Percentiles rank a stretch among this genome's conserved stretches.
Conservation (phyloP, 352 stramenopile species). For the Hyaloperonospora brassicae region DNA sequence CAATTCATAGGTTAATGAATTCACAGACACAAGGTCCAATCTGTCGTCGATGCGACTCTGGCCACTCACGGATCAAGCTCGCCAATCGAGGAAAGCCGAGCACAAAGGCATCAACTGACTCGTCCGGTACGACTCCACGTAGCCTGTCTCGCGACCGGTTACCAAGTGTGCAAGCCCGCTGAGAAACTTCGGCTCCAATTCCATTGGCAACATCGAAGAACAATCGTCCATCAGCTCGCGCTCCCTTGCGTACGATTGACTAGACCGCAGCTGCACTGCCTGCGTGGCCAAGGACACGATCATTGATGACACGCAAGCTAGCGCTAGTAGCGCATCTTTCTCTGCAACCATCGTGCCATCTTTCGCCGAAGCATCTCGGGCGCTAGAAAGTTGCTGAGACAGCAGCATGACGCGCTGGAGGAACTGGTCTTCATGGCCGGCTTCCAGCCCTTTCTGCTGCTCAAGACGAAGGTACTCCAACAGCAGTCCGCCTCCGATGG, state of each 20-base stretch:
- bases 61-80: slow-evolving; percentile 22
- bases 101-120: slow-evolving; percentile 48
- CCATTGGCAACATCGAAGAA: slow-evolving; percentile 22
- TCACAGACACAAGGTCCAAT: slow-evolving; percentile 8
- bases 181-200: slow-evolving; percentile 47
- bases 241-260: slow-evolving; percentile 43
- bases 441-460: slow-evolving; percentile 44
- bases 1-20: slow-evolving; percentile 12
- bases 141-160: slow-evolving; percentile 37
- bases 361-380: slow-evolving; percentile 26
- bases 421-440: slow-evolving; percentile 47
- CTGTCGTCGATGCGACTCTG: slow-evolving; percentile 5
- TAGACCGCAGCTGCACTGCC: slow-evolving; percentile 41
- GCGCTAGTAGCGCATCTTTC: slow-evolving; percentile 28
- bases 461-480: slow-evolving; percentile 70
- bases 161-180: slow-evolving; percentile 30
- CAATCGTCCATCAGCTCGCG: slow-evolving; percentile 24
- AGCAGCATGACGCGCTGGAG: slow-evolving; percentile 53
- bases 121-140: slow-evolving; percentile 50
- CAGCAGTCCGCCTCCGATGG: slow-evolving; percentile 50
- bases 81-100: slow-evolving; percentile 56
- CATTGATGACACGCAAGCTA: slow-evolving; percentile 57
- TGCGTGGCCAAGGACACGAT: slow-evolving; percentile 49
- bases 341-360: slow-evolving; percentile 8
- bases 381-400: slow-evolving; percentile 42